Conservation (phyloP, 2,329 filamentous ascomycete genomes). For the Monosporascus cannonballus region DNA sequence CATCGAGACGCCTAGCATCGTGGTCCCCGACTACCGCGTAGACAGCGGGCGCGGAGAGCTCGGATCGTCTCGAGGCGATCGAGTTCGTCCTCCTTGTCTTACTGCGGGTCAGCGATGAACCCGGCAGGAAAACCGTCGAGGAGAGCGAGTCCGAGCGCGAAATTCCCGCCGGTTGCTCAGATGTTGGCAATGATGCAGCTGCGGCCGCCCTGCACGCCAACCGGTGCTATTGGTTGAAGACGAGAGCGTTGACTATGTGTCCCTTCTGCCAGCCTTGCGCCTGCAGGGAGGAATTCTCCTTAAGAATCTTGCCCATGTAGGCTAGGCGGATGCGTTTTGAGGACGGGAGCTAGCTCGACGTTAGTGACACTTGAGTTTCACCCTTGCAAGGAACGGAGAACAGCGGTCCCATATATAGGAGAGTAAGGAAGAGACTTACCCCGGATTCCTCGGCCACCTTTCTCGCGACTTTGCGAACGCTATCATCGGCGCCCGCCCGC, state of each 20-base stretch:
- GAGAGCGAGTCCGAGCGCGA: no score
- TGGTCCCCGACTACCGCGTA: no score
- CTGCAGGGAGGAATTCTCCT: slow-evolving; percentile 58
- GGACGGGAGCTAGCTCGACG: slow-evolving; percentile 43
- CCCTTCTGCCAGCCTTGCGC: slow-evolving; percentile 71
- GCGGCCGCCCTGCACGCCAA: not conserved
- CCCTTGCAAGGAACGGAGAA: not conserved
- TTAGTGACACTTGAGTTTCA: slow-evolving; percentile 4
- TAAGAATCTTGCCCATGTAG: slow-evolving; percentile 76
- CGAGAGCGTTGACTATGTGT: slow-evolving; percentile 71
- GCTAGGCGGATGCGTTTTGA: slow-evolving; percentile 61
- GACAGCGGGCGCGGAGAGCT: no score
- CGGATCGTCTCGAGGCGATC: no score
- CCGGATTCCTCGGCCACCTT: slow-evolving; percentile 58
- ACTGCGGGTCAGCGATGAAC: no score
- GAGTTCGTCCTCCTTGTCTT: no score
- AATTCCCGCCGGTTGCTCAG: no score
- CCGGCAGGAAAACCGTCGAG: no score
- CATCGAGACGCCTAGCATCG: no score
- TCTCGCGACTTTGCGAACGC: slow-evolving; percentile 56
- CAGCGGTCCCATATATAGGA: not conserved
- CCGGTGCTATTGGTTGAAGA: slow-evolving; percentile 44
- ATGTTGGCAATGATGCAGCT: not conserved
- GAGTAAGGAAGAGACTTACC: slow-evolving; percentile 39
- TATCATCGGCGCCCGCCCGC: slow-evolving; percentile 51